These are phyloP conservation scores for Penicillium silybi DNA, from an alignment of 495 filamentous ascomycete species.

Conservation along the genomic window DNA sequence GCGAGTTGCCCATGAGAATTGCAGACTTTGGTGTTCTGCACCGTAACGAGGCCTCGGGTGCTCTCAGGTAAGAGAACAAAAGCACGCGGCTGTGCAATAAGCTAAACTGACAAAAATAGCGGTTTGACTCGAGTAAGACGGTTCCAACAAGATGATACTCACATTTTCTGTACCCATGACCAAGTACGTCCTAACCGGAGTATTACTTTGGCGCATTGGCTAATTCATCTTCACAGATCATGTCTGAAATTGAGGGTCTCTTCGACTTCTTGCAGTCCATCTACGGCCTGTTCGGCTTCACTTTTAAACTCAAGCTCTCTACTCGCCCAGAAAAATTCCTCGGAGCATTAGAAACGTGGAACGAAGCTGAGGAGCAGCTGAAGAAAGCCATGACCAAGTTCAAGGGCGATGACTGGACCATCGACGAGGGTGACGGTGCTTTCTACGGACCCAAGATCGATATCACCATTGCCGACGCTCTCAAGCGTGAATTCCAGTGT, in stretches of 20 bases:
- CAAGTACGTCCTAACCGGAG: conserved; percentile 44
- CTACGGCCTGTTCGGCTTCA: conserved; percentile 88
- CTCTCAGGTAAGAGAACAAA: no score
- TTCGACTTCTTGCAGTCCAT: conserved; percentile 84
- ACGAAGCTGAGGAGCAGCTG: conserved; percentile 76
- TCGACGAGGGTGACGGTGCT: conserved; percentile 91
- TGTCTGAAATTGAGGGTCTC: conserved; percentile 74
- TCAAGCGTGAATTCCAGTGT: conserved; percentile 79
- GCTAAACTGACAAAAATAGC: no score
- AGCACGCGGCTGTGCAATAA: no score
- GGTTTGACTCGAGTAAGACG: conserved; percentile 87
- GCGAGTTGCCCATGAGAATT: conserved; percentile 82
- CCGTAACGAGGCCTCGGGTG: conserved; percentile 90
- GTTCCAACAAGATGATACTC: conserved; percentile 93
- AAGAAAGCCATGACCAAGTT: conserved; percentile 76
- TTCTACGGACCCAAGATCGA: conserved; percentile 98
- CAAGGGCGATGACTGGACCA: conserved; percentile 71
- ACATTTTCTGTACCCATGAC: conserved; percentile 85
- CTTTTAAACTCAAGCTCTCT: conserved; percentile 94
- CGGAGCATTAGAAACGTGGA: conserved; percentile 82
- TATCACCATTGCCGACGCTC: conserved; percentile 78
- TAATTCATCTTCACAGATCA: conserved; percentile 52
- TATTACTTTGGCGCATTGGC: background rate
- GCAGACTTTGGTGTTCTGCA: conserved; percentile 96
- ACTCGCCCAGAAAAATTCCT: conserved; percentile 91